Evolutionary conservation across 371 early-diverging fungal genomes (phyloP), one percentile per base, ranked within the genome.

Genomic region (Apophysomyces variabilis): DNA sequence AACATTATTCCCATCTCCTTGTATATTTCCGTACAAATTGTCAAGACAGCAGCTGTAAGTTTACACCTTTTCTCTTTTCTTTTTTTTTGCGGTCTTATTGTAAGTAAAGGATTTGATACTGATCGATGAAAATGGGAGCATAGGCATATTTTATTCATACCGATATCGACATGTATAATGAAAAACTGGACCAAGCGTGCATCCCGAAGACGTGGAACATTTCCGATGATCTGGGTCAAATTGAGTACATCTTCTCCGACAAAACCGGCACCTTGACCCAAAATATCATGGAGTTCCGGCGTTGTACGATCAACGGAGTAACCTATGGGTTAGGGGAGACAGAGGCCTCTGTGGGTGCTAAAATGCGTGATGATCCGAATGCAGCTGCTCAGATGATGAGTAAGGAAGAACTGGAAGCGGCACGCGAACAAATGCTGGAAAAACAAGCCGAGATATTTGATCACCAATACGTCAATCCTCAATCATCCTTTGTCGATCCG

Each of bases 181-280:
- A 86, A 47, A 81, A 86, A 21, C 76, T 87, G 8, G 89, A 96
- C 68, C 87, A 89, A 46, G 89, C 93, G 1, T 95, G 95, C 75
- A 82, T 88, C 11, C 93, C 96, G 16, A 90, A 94, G 67, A 91
- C 94, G 38, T 96, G 96, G 92, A 96, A 89, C 62, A 85, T 93
- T 38, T 89, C 92, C 11, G 93, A 93, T 60, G 92, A 93, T 62
- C 73, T 90, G 16, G 93, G 99, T 12, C 93, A 94, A 71, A 92
- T 99, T 50, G 95, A 97, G 69, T 97, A 95, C 82, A 90, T 99
- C 38, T 93, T 99, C 66, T 92, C 93, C 7, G 99, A 99, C 80
- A 99, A 99, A 66, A 92, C 93, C 0, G 93, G 93, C 5, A 93
- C 93, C 1, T 68, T 93, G 43, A 93, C 93, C 1, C 89, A 91